Conservation (phyloP, 73 alveolate species). For the Uronychia setigera region DNA sequence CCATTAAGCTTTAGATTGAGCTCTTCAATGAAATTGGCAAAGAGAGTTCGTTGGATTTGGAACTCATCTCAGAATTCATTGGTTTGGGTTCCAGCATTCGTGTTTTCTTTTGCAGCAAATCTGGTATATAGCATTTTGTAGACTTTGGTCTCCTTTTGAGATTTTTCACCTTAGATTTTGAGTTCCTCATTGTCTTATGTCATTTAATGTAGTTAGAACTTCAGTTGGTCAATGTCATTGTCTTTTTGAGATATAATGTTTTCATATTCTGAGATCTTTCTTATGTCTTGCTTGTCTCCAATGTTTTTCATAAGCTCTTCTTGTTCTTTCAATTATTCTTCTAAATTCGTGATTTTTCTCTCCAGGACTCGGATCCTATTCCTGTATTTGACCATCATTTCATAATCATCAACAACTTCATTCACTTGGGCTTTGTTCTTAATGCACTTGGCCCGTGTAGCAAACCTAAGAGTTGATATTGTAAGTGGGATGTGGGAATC, state of each 20-base stretch:
- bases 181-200: conserved; percentile 26
- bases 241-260: conserved; percentile 7
- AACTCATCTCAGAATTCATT: not conserved
- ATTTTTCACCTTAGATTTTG: conserved; percentile 11
- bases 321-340: conserved; percentile 8
- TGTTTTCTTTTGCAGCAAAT: conserved; percentile 18
- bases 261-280: not conserved
- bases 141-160: conserved; percentile 8
- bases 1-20: not conserved
- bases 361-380: conserved; percentile 15
- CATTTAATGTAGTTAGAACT: conserved; percentile 12
- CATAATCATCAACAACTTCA: conserved; percentile 75
- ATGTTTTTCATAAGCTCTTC: not conserved
- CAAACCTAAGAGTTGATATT: conserved; percentile 93
- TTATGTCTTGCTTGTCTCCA: not conserved
- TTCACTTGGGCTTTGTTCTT: conserved; percentile 77
- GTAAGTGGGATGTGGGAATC: conserved; percentile 75
- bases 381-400: conserved; percentile 29
- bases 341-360: conserved; percentile 19
- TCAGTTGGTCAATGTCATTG: conserved; percentile 6
- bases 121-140: conserved; percentile 24
- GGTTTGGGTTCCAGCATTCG: conserved; percentile 25
- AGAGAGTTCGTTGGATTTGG: not conserved
- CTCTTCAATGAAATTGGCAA: not conserved
- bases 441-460: conserved; percentile 87